These are phyloP conservation scores for Aegilops longissima DNA, from an alignment of 176 grass and related monocot species.

Conservation along the genomic window DNA sequence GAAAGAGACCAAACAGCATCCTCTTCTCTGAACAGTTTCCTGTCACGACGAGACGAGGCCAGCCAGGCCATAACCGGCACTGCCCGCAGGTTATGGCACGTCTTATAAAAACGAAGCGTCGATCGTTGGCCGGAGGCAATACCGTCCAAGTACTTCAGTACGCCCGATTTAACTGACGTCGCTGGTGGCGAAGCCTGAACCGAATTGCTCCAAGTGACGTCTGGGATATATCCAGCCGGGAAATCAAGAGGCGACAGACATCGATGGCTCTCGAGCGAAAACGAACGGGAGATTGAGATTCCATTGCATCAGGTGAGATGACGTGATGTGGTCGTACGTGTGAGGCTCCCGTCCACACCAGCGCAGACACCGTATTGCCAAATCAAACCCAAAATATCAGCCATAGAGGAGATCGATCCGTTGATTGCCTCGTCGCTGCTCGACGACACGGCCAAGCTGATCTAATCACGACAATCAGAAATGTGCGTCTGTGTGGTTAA, in stretches of 20 bases:
- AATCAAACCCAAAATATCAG: neutral
- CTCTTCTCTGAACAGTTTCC: neutral
- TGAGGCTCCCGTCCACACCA: slow-evolving; percentile 4
- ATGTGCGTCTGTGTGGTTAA: no score
- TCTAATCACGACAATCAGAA: neutral
- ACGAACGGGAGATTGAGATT: neutral
- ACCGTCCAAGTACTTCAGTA: neutral
- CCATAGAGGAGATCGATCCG: neutral
- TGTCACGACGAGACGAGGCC: neutral
- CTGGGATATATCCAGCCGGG: slow-evolving; percentile 5
- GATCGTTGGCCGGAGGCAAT: neutral
- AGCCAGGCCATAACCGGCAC: neutral
- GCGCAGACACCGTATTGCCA: neutral
- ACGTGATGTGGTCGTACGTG: slow-evolving; percentile 29
- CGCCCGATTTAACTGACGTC: neutral
- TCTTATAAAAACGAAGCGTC: neutral
- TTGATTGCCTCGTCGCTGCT: neutral
- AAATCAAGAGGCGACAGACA: slow-evolving; percentile 30
- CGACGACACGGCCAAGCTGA: neutral
- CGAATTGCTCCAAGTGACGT: slow-evolving; percentile 21
- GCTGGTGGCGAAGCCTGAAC: slow-evolving; percentile 12
- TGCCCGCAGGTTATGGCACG: neutral
- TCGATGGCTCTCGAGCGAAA: neutral
- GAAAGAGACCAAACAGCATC: neutral
- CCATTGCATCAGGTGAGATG: slow-evolving; percentile 20